Conservation (phyloP, 441 rosid species). For the Gossypium lobatum region DNA sequence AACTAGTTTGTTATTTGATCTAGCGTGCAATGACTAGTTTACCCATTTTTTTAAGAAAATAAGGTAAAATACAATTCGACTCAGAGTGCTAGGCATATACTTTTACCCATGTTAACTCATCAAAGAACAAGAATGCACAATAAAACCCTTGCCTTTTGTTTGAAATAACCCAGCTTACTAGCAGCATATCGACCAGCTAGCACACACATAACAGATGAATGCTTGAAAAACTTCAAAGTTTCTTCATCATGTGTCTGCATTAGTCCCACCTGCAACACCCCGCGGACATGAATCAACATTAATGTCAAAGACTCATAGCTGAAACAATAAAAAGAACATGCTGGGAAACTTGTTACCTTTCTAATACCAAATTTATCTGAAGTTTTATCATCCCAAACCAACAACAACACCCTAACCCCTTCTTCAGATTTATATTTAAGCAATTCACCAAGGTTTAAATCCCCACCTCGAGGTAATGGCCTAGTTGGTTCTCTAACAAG, state of each 20-base stretch:
- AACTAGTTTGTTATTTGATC: too few relatives aligned
- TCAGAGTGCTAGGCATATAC: too few relatives aligned
- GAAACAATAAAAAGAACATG: neutral
- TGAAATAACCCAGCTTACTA: conserved; percentile 63
- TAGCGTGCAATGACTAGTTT: too few relatives aligned
- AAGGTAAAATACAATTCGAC: too few relatives aligned
- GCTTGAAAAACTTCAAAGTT: conserved; percentile 67
- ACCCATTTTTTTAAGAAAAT: too few relatives aligned
- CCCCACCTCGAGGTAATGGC: conserved; percentile 68
- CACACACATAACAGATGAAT: conserved; percentile 77
- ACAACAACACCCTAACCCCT: conserved; percentile 78
- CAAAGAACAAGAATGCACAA: neutral
- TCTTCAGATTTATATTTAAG: conserved; percentile 88
- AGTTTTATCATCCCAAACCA: conserved; percentile 89
- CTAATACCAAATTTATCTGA: conserved; percentile 57
- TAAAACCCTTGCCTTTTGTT: conserved; percentile 59
- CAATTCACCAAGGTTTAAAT: conserved; percentile 81
- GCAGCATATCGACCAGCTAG: conserved; percentile 82
- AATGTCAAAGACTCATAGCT: neutral
- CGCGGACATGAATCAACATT: neutral
- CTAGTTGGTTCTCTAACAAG: conserved; percentile 66
- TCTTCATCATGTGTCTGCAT: conserved; percentile 94
- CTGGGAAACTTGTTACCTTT: conserved; percentile 42
- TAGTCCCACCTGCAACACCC: conserved; percentile 54
- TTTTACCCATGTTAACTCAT: neutral